Percentiles rank a stretch among this genome's conserved stretches.
These are phyloP conservation scores for Lipomyces orientalis DNA, from an alignment of 805 yeast species.

Conservation along the genomic window DNA sequence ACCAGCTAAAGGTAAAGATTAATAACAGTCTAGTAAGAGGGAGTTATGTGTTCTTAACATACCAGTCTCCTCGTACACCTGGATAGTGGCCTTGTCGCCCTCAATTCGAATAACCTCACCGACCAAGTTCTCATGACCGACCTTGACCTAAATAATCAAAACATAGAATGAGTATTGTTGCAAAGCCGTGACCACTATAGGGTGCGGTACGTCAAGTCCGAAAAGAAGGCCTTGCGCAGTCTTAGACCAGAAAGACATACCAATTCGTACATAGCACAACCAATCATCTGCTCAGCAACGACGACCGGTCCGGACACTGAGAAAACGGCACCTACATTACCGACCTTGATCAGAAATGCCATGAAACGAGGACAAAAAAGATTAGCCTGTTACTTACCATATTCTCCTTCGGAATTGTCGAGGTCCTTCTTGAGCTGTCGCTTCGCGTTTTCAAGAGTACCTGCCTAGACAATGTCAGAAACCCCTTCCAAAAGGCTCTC, in stretches of 20 bases:
- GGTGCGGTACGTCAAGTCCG: neutral
- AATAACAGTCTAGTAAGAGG: neutral
- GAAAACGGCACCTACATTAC: constrained; percentile 57
- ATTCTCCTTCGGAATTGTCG: constrained; percentile 72
- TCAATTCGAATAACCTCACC: constrained; percentile 98
- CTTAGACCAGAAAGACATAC: constrained; percentile 46
- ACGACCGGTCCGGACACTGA: constrained; percentile 99
- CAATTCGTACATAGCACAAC: constrained; percentile 99
- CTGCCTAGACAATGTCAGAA: constrained; percentile 63
- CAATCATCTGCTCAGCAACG: constrained; percentile 98
- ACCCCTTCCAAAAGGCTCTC: neutral
- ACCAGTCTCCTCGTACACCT: constrained; percentile 94
- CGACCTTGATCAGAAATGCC: constrained; percentile 7
- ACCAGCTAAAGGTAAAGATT: constrained; percentile 62
- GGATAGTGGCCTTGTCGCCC: constrained; percentile 96
- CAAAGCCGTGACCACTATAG: neutral
- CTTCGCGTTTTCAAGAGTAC: constrained; percentile 96
- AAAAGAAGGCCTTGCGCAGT: neutral
- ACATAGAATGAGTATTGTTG: neutral
- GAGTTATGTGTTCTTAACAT: constrained; percentile 5
- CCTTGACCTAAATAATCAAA: constrained; percentile 58
- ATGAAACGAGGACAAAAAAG: neutral
- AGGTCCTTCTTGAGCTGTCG: constrained; percentile 90
- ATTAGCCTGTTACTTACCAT: constrained; percentile 54
- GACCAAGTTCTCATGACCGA: constrained; percentile 94